These are phyloP conservation scores for Pezicula neosporulosa DNA, from an alignment of 2,329 filamentous ascomycete species.

Conservation along the genomic window DNA sequence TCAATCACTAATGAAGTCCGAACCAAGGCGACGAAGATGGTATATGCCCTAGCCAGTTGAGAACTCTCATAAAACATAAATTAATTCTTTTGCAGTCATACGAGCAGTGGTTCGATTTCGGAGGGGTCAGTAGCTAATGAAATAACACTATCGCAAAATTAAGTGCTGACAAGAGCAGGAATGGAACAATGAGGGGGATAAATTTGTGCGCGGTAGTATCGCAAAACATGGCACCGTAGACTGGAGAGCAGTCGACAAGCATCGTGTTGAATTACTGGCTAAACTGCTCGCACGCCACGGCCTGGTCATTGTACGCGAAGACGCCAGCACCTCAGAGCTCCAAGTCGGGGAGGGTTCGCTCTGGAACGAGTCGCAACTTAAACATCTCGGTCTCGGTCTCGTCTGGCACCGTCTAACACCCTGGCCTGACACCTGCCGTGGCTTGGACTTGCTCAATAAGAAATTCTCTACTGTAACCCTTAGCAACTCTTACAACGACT, in stretches of 20 bases:
- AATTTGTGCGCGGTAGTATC: constrained; percentile 11
- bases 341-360: constrained; percentile 13
- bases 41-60: constrained; percentile 8
- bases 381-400: constrained; percentile 14
- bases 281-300: constrained; percentile 10
- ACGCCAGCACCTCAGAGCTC: constrained; percentile 11
- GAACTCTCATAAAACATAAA: constrained; percentile 8
- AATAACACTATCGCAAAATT: constrained; percentile 9
- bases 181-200: constrained; percentile 13
- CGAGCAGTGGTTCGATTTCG: constrained; percentile 12
- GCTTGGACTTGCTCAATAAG: constrained; percentile 48
- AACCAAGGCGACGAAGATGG: constrained; percentile 12
- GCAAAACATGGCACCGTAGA: constrained; percentile 8
- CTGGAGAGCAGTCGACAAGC: constrained; percentile 14
- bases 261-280: constrained; percentile 12
- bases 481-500: constrained; percentile 66
- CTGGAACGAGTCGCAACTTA: constrained; percentile 12
- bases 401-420: constrained; percentile 69
- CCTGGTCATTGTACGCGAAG: constrained; percentile 11
- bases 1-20: constrained; percentile 13
- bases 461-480: constrained; percentile 59
- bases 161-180: constrained; percentile 13
- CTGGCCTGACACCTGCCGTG: constrained; percentile 59
- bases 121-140: constrained; percentile 8
- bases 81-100: constrained; percentile 13